phyloP scores from a whole-genome alignment of 2,329 filamentous ascomycete species.

The Rhexocercosporidium sp. region DNA sequence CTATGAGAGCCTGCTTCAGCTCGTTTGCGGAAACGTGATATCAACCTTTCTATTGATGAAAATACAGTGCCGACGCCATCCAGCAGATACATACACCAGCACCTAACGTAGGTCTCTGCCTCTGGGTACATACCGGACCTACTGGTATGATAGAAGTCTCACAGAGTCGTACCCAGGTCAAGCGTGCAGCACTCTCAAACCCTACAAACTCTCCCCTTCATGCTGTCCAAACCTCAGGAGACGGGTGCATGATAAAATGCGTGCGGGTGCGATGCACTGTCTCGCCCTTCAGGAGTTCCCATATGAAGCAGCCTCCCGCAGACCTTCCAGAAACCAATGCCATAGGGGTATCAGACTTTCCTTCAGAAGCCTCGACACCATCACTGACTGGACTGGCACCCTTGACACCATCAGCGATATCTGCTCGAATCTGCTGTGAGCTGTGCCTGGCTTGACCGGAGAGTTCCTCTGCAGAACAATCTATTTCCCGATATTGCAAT shows the following conservation, averaged over 20 bases:
- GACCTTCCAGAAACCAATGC: slow-evolving; percentile 4
- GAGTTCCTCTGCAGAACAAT: slow-evolving; percentile 1
- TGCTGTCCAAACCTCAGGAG: not conserved
- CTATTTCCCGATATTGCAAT: slow-evolving; percentile 23
- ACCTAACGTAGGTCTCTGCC: not conserved
- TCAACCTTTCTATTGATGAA: not conserved
- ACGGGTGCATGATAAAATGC: not conserved
- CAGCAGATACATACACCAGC: not conserved
- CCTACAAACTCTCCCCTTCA: not conserved
- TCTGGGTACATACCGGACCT: too few species aligned
- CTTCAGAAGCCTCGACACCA: not conserved
- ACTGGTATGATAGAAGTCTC: not conserved
- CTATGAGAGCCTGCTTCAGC: not conserved
- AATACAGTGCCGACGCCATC: not conserved
- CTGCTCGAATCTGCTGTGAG: too few species aligned
- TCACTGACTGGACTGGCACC: too few species aligned
- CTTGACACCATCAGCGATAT: not conserved
- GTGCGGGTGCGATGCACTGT: too few species aligned
- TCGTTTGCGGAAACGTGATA: not conserved
- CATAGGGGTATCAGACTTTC: not conserved
- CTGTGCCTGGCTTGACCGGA: slow-evolving; percentile 8
- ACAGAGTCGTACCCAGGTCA: not conserved
- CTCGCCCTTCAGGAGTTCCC: slow-evolving; percentile 4
- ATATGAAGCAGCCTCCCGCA: slow-evolving; percentile 2
- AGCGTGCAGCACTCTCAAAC: slow-evolving; percentile 6